phyloP scores from a whole-genome alignment of 345 rosid genomes.

The Dipteronia dyeriana region DNA sequence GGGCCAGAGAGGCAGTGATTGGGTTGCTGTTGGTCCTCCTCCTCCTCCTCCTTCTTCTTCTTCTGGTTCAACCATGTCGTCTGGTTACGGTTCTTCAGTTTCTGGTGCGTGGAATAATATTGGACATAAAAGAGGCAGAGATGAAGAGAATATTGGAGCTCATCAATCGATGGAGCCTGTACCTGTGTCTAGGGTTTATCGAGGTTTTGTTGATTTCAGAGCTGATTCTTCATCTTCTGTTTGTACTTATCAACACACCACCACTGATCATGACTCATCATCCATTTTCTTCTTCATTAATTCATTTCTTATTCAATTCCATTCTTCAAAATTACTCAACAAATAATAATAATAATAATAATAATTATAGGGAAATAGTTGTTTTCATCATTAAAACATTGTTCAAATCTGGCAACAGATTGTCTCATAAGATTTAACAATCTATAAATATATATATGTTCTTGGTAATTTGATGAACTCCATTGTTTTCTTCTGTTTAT shows the following conservation, averaged over 20 bases:
- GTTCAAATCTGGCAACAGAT: neutral
- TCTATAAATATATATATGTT: neutral
- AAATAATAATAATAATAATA: no score
- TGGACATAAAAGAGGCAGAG: slow-evolving; percentile 45
- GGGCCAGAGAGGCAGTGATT: slow-evolving; percentile 29
- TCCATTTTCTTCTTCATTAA: neutral
- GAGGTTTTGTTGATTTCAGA: slow-evolving; percentile 27
- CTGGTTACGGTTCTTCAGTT: slow-evolving; percentile 21
- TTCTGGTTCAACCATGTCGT: slow-evolving; percentile 15
- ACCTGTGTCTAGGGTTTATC: slow-evolving; percentile 32
- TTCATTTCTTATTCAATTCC: neutral
- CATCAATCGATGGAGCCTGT: slow-evolving; percentile 27
- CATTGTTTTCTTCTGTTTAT: neutral
- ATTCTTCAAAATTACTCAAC: neutral
- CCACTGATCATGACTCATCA: no score
- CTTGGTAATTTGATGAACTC: neutral
- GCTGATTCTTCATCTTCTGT: slow-evolving; percentile 40
- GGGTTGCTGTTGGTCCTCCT: slow-evolving; percentile 17
- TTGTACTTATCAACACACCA: neutral
- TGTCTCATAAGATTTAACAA: slow-evolving; percentile 12
- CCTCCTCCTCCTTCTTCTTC: slow-evolving; percentile 24
- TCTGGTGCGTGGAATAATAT: slow-evolving; percentile 22
- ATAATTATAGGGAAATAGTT: no score
- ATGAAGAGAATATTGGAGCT: slow-evolving; percentile 27
- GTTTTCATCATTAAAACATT: neutral